phyloP scores from a whole-genome alignment of 2,329 filamentous ascomycete species.

The Lithohypha guttulata region DNA sequence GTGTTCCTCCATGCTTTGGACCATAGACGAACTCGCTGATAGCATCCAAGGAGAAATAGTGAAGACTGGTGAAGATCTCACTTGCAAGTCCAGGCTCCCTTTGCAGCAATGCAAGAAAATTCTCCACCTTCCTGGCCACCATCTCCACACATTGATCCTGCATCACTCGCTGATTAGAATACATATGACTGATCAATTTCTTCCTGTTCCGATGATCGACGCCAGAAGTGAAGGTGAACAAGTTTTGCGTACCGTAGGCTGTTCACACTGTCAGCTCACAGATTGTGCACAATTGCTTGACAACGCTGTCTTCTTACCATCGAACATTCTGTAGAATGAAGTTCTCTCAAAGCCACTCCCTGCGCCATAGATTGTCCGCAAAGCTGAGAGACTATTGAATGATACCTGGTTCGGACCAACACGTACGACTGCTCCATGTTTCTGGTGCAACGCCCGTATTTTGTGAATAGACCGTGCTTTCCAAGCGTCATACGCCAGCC shows the following conservation, averaged over 20 bases:
- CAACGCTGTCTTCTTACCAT: too few relatives aligned
- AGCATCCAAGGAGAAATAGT: conserved; percentile 44
- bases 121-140: conserved; percentile 31
- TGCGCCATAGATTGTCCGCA: conserved; percentile 45
- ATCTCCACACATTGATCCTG: conserved; percentile 25
- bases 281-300: too few relatives aligned
- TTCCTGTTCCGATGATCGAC: conserved; percentile 41
- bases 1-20: conserved; percentile 32
- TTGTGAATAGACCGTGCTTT: conserved; percentile 13
- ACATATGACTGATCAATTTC: conserved; percentile 38
- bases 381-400: conserved; percentile 34
- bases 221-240: conserved; percentile 41
- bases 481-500: conserved; percentile 18
- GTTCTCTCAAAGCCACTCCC: conserved; percentile 43
- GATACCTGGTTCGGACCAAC: conserved; percentile 39
- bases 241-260: conserved; percentile 29
- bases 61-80: conserved; percentile 41
- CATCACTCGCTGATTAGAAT: conserved; percentile 41
- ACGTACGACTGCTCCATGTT: conserved; percentile 40
- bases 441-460: conserved; percentile 31
- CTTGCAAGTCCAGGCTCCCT: conserved; percentile 25
- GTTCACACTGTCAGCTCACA: too few relatives aligned
- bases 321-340: conserved; percentile 46
- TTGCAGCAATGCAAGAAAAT: conserved; percentile 35
- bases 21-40: conserved; percentile 46